phyloP scores from a whole-genome alignment of 2,329 filamentous ascomycete species.

The Raffaelea albimanens region DNA sequence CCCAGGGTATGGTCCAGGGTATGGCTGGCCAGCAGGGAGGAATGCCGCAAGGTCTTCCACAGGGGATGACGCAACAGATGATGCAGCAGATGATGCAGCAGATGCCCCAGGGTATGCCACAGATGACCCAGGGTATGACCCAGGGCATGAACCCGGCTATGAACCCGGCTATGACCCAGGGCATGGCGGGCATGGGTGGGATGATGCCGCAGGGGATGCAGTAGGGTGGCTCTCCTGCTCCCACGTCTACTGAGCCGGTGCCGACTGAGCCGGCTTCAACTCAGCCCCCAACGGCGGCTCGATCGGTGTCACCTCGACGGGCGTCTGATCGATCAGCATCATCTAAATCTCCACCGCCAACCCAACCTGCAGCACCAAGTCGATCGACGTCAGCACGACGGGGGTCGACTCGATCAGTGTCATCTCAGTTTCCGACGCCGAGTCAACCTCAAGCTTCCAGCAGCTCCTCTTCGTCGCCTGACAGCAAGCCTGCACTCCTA shows the following conservation, averaged over 20 bases:
- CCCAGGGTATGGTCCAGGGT: conserved; percentile 5
- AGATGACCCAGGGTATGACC: conserved; percentile 3
- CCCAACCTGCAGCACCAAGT: too few species aligned
- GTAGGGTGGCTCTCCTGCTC: background rate
- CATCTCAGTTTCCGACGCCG: too few species aligned
- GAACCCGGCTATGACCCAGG: background rate
- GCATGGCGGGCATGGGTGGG: conserved; percentile 29
- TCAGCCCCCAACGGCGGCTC: too few species aligned
- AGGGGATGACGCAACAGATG: conserved; percentile 9
- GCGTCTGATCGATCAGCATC: too few species aligned
- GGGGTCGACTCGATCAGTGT: too few species aligned
- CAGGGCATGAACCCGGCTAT: conserved; percentile 5
- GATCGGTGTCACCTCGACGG: too few species aligned
- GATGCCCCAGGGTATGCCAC: conserved; percentile 7
- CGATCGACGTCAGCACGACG: background rate
- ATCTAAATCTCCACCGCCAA: too few species aligned
- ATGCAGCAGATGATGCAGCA: conserved; percentile 7
- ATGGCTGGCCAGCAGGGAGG: conserved; percentile 2
- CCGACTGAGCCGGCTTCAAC: too few species aligned
- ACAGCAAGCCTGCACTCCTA: too few species aligned
- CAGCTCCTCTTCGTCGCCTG: too few species aligned
- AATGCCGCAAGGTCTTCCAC: conserved; percentile 5
- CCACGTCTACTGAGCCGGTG: too few species aligned
- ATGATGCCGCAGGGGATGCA: conserved; percentile 40
- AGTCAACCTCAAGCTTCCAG: too few species aligned